Evolutionary conservation across 2,329 filamentous ascomycete species (phyloP), one percentile per base, ranked within the genome.

Genomic region (Botrytis pseudocinerea): DNA sequence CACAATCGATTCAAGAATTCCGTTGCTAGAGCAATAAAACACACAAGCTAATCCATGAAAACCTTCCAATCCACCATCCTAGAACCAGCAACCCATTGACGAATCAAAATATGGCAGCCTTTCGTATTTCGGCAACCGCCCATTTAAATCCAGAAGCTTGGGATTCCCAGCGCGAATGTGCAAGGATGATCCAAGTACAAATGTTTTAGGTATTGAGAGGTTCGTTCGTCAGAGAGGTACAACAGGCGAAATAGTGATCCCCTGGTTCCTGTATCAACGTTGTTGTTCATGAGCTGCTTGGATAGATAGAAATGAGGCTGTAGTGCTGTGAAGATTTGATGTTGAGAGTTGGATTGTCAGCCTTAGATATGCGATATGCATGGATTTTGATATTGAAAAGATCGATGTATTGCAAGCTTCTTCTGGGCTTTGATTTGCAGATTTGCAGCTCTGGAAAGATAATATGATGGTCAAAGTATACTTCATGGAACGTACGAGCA

Each of bases 111-210:
- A 32, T n/a, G 42, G 28, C 28, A 16, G 28, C 22, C n/a, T 25
- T 32, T 65, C 10, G 28, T n/a, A 28, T 35, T 61, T 25, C 28
- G 42, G 28, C 20, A 48, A 25, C 28, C 25, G 63, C 22, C 32
- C 46, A 48, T 65, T 48, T 69, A 18, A 25, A 60, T 25, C n/a
- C 38, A n/a, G 20, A 42, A 69, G 48, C 66, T 59, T 25, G 66
- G 38, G 25, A 44, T 8, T 8, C 20, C 40, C 10, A 38, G 68
- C 18, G 20, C 28, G 32, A 16, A n/a, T 8, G 16, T n/a, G 16
- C 68, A 70, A n/a, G 68, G 68, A 61, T 70, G 4, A 70, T 61
- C 68, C 68, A 35, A 61, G 20, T 8, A 44, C 2, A 4, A 38
- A 25, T 32, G 22, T n/a, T 51, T 51, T 51, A 46, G 59, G 12